A percentile compares a stretch with the other conserved stretches of the same genome.
Conservation (phyloP, 2,329 filamentous ascomycete genomes). For the Mollisia scopiformis region DNA sequence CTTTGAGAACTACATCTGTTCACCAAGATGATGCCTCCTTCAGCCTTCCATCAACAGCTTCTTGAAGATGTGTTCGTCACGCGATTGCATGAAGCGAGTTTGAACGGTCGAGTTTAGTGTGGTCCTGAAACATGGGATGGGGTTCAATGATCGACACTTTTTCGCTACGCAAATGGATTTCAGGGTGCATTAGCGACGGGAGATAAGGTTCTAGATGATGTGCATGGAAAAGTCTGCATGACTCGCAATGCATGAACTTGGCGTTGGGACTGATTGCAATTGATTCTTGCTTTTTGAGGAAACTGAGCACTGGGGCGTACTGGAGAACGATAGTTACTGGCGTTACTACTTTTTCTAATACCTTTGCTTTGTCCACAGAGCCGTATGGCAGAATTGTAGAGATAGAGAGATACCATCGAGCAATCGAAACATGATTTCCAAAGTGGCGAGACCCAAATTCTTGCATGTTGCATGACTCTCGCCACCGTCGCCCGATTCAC, state of each 20-base stretch:
- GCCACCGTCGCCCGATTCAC: not conserved
- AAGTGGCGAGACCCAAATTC: not conserved
- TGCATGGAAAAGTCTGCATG: slow-evolving; percentile 1
- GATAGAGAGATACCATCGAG: not conserved
- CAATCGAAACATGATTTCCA: not conserved
- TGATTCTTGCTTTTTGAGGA: slow-evolving; percentile 1
- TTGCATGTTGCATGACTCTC: not conserved
- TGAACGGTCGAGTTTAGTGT: not conserved
- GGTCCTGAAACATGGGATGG: not conserved
- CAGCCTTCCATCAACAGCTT: not conserved
- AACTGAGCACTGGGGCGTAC: not conserved
- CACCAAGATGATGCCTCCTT: slow-evolving; percentile 24
- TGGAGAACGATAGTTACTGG: not conserved
- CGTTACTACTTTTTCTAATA: not conserved
- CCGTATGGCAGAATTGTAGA: not conserved
- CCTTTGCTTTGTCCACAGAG: not conserved
- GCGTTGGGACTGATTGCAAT: not conserved
- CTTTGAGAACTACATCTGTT: slow-evolving; percentile 31
- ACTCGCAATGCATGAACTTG: slow-evolving; percentile 1
- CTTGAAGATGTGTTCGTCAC: not conserved
- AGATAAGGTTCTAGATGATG: not conserved
- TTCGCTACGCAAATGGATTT: not conserved
- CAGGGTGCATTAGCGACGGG: slow-evolving; percentile 3
- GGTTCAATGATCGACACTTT: not conserved
- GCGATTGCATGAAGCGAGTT: not conserved